Evolutionary conservation across 2,329 filamentous ascomycete species (phyloP), one percentile per base, ranked within the genome.

Genomic region (Stemphylium vesicarium): DNA sequence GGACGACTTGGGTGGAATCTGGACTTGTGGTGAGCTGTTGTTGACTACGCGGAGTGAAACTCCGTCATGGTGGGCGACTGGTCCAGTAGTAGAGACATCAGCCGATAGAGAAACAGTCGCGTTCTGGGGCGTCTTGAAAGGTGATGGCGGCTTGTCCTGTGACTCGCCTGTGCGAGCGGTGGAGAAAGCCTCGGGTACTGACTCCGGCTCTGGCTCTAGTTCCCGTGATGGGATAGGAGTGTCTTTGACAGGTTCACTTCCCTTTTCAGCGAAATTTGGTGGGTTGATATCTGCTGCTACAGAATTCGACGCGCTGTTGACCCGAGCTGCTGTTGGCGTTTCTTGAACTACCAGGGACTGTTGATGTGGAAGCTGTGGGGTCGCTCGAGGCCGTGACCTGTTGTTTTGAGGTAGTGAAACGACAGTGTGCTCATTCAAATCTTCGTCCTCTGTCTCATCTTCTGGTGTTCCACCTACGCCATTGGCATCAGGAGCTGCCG

Each of bases 341-440:
- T 75, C 72, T 16, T 73, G 69, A 4, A 74, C 59, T 5, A 75
- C 47, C n/a, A 68, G 48, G 1, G 69, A 68, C 8, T 55, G 65
- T 29, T 70, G 53, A 22, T 63, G 48, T 3, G 66, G 64, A 9
- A 66, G 59, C 12, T 51, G 54, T 26, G 71, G 70, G 16, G 71
- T 73, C 3, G 65, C 55, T 11, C 55, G 55, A 24, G 54, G 46
- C 11, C 60, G 59, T 13, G 55, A 54, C 12, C 55, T 59, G 12
- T 53, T 40, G 22, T 66, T 61, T 13, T 46, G 53, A 26, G 52
- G 49, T 15, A 72, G 62, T 36, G 56, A 56, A 22, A 57, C 58
- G 2, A 67, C 50, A 11, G 66, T 64, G 1, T 56, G 32, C 12
- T 69, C 61, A 8, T 35, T 22, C 8, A 64, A 44, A 33, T 63